These are phyloP conservation scores for Trichoderma arundinaceum DNA, from an alignment of 2,329 filamentous ascomycete genomes.

Conservation along the genomic window DNA sequence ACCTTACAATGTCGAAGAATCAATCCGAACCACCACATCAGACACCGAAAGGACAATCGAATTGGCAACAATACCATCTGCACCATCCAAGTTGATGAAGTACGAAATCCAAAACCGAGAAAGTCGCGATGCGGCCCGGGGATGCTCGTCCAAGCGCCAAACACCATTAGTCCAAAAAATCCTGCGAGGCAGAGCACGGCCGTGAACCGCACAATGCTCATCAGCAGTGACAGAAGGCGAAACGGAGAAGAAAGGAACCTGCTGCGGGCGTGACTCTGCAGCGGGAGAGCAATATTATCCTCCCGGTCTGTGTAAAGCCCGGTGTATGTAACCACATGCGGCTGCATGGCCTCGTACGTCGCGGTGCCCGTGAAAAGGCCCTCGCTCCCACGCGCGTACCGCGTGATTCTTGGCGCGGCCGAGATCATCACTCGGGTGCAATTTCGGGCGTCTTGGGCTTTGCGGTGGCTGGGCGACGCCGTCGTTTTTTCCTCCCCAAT, in stretches of 20 bases:
- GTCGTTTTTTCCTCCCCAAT: conserved; percentile 31
- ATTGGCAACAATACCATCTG: background rate
- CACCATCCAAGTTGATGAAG: background rate
- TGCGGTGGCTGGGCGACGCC: background rate
- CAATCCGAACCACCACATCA: conserved; percentile 11
- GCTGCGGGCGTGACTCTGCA: background rate
- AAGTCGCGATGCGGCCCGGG: background rate
- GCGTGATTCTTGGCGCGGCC: conserved; percentile 38
- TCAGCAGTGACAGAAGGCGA: background rate
- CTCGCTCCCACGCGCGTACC: conserved; percentile 33
- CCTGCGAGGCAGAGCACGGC: background rate
- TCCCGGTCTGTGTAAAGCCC: conserved; percentile 37
- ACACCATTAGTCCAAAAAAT: background rate
- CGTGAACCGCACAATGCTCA: background rate
- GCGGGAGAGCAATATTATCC: conserved; percentile 31
- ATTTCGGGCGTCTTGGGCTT: background rate
- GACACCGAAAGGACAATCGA: background rate
- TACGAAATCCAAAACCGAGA: background rate
- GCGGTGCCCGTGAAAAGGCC: conserved; percentile 32
- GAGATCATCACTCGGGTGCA: conserved; percentile 44
- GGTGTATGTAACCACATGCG: conserved; percentile 42
- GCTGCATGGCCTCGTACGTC: conserved; percentile 37
- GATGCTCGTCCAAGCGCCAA: background rate
- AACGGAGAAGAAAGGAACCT: background rate
- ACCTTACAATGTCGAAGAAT: conserved; percentile 1